Evolutionary conservation across 805 yeast genomes (phyloP).

Genomic region (Komagataella pastoris): DNA sequence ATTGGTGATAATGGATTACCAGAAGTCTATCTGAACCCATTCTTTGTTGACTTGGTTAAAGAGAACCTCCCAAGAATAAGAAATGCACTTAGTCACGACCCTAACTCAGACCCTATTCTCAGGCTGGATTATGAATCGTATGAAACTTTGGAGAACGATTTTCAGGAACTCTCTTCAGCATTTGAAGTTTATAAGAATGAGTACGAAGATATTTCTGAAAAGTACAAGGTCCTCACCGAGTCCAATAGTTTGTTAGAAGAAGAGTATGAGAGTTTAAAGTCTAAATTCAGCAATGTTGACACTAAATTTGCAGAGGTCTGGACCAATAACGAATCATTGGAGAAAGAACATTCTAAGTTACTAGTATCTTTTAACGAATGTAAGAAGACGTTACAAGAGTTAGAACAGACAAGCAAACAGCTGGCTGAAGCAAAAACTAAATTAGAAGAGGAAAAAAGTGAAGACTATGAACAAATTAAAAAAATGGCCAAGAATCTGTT

Average conservation of each 20-base stretch:
- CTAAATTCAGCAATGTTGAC: slow-evolving; percentile 5
- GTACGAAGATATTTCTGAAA: neutral
- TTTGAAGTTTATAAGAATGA: slow-evolving; percentile 9
- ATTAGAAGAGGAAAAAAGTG: neutral
- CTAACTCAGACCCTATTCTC: slow-evolving; percentile 56
- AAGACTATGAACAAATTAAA: neutral
- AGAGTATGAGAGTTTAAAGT: slow-evolving; percentile 7
- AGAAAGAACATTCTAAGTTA: neutral
- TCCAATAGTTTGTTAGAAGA: neutral
- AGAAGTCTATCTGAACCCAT: slow-evolving; percentile 54
- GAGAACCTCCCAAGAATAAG: slow-evolving; percentile 58
- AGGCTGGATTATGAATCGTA: slow-evolving; percentile 50
- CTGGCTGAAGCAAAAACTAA: neutral
- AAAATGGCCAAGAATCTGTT: neutral
- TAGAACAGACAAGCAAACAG: neutral
- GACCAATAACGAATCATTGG: neutral
- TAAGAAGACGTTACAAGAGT: neutral
- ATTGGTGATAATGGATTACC: slow-evolving; percentile 84
- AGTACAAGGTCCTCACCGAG: neutral
- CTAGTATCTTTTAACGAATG: neutral
- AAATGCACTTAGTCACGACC: slow-evolving; percentile 62
- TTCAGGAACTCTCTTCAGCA: slow-evolving; percentile 7
- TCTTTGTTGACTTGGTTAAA: slow-evolving; percentile 51
- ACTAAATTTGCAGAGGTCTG: neutral
- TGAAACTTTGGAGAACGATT: slow-evolving; percentile 28